Conservation (phyloP, 2,329 filamentous ascomycete species). For the Drechslerella dactyloides region DNA sequence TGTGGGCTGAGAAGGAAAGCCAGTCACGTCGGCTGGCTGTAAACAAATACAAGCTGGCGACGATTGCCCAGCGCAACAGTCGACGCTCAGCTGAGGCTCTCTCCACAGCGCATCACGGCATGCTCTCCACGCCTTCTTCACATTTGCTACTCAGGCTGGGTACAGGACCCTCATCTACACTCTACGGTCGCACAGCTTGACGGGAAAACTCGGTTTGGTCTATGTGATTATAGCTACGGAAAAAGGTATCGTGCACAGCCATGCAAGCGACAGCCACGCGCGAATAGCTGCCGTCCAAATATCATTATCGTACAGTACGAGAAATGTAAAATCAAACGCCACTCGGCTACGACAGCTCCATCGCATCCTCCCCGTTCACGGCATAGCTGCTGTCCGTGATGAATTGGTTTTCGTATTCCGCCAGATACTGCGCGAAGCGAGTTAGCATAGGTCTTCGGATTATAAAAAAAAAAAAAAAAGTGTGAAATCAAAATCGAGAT, state of each 20-base stretch:
- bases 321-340: background rate
- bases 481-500: too few relatives aligned
- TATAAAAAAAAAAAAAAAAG: background rate
- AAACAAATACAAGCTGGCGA: background rate
- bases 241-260: background rate
- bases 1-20: background rate
- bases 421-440: conserved; percentile 22
- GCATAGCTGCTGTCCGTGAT: conserved; percentile 45
- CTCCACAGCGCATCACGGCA: background rate
- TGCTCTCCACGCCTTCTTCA: background rate
- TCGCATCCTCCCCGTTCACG: conserved; percentile 33
- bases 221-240: background rate
- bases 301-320: conserved; percentile 29
- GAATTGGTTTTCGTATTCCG: conserved; percentile 47
- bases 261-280: background rate
- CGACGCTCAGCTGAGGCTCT: background rate
- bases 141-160: too few relatives aligned
- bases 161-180: too few relatives aligned
- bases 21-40: background rate
- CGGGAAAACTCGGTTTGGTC: background rate
- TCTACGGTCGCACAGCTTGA: too few relatives aligned
- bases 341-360: conserved; percentile 41
- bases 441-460: background rate
- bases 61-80: background rate
- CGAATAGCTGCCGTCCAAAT: background rate